phyloP scores from a whole-genome alignment of 129 eudicot species.

The Silybum marianum region DNA sequence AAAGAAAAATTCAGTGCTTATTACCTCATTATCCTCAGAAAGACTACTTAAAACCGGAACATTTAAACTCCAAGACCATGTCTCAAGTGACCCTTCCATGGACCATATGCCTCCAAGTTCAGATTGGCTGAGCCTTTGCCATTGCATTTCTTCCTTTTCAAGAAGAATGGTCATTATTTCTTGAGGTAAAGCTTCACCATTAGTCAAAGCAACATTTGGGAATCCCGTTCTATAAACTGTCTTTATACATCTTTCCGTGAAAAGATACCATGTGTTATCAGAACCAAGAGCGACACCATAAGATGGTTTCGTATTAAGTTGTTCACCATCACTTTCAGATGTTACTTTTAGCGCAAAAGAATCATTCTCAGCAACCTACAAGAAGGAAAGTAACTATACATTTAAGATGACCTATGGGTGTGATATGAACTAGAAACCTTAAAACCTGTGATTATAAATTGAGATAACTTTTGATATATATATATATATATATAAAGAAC shows the following conservation, averaged over 20 bases:
- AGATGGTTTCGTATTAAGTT: slow-evolving; percentile 47
- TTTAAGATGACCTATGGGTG: not conserved
- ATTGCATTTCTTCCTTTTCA: slow-evolving; percentile 76
- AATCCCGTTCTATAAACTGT: slow-evolving; percentile 78
- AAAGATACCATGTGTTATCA: slow-evolving; percentile 98
- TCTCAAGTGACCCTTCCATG: slow-evolving; percentile 89
- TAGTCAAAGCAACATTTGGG: slow-evolving; percentile 74
- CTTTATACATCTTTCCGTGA: slow-evolving; percentile 91
- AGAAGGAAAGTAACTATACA: slow-evolving; percentile 20
- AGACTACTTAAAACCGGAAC: slow-evolving; percentile 92
- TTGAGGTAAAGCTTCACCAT: slow-evolving; percentile 78
- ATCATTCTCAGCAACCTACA: slow-evolving; percentile 63
- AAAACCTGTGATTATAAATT: not conserved
- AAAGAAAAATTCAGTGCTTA: not conserved
- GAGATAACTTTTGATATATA: slow-evolving; percentile 7
- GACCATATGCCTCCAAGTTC: slow-evolving; percentile 93
- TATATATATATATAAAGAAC: too few species aligned
- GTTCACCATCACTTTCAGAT: slow-evolving; percentile 28
- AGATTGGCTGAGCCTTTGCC: slow-evolving; percentile 81
- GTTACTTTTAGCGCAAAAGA: slow-evolving; percentile 49
- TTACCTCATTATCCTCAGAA: slow-evolving; percentile 88
- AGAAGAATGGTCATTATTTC: slow-evolving; percentile 71
- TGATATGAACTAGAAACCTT: not conserved
- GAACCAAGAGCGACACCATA: slow-evolving; percentile 96
- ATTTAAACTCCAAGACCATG: slow-evolving; percentile 99